Conservation (phyloP, 768 basidiomycete species). For the Hemileccinum rubropunctum region DNA sequence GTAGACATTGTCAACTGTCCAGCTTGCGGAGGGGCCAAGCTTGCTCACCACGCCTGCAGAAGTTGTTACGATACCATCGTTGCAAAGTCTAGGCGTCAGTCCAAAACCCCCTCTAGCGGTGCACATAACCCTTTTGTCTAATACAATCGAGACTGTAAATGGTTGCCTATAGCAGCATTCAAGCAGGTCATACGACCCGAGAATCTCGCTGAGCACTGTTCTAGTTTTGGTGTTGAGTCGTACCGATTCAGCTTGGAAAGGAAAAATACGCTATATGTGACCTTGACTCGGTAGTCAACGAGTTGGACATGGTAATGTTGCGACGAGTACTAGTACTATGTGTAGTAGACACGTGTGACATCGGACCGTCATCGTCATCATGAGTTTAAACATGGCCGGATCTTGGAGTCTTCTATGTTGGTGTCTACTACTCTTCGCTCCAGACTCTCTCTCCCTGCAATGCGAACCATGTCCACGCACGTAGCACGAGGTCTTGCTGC, state of each 20-base stretch:
- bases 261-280: background rate
- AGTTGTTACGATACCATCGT: conserved; percentile 56
- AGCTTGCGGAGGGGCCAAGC: conserved; percentile 85
- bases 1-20: conserved; percentile 88
- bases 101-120: conserved; percentile 8
- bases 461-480: conserved; percentile 36
- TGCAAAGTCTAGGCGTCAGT: conserved; percentile 21
- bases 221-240: background rate
- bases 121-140: background rate
- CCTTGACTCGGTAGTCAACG: too few relatives aligned
- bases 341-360: too few relatives aligned
- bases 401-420: conserved; percentile 20
- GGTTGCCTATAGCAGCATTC: background rate
- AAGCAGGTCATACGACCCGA: background rate
- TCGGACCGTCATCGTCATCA: too few relatives aligned
- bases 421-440: conserved; percentile 10
- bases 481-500: conserved; percentile 41
- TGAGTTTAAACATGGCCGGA: conserved; percentile 7
- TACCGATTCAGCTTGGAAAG: background rate
- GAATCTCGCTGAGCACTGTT: background rate
- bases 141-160: background rate
- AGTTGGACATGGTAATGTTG: too few relatives aligned
- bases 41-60: conserved; percentile 85
- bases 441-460: conserved; percentile 1
- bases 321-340: too few relatives aligned